Evolutionary conservation across 768 basidiomycete genomes (phyloP).

Genomic region (Trametes cingulata): DNA sequence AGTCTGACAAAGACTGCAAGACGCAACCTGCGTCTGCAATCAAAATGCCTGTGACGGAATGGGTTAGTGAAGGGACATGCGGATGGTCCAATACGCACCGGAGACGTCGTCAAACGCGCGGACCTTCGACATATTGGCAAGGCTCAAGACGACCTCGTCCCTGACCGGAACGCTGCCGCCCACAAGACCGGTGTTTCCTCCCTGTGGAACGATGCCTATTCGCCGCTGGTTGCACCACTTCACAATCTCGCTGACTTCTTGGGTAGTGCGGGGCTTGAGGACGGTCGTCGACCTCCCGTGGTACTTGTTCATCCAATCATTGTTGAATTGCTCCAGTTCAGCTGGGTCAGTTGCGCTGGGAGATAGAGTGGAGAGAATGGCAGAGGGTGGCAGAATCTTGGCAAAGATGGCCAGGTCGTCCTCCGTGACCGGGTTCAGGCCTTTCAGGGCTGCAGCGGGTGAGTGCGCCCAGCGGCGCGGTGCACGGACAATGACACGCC

Average conservation of each 20-base stretch:
- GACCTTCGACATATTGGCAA: slow-evolving; percentile 79
- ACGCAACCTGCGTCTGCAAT: slow-evolving; percentile 95
- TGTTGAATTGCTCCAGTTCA: slow-evolving; percentile 80
- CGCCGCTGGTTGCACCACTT: slow-evolving; percentile 80
- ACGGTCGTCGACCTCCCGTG: slow-evolving; percentile 82
- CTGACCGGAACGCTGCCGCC: slow-evolving; percentile 89
- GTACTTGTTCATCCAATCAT: slow-evolving; percentile 97
- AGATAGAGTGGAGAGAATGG: slow-evolving; percentile 69
- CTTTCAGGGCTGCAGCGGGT: slow-evolving; percentile 17
- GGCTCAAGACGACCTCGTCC: slow-evolving; percentile 85
- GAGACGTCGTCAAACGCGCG: slow-evolving; percentile 84
- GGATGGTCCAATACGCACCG: slow-evolving; percentile 44
- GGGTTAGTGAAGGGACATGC: slow-evolving; percentile 7
- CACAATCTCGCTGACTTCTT: slow-evolving; percentile 87
- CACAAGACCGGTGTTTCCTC: slow-evolving; percentile 97
- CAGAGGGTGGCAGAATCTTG: slow-evolving; percentile 58
- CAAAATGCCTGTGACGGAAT: slow-evolving; percentile 62
- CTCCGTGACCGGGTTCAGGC: slow-evolving; percentile 45
- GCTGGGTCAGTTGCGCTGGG: slow-evolving; percentile 47
- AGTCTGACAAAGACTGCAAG: slow-evolving; percentile 83
- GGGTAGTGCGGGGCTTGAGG: slow-evolving; percentile 82
- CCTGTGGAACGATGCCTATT: slow-evolving; percentile 94
- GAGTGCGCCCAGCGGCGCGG: slow-evolving; percentile 28
- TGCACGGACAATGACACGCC: slow-evolving; percentile 10
- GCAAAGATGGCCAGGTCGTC: slow-evolving; percentile 69